Conservation (phyloP, 1,284 basidiomycete species). For the Boletus holoroseus region DNA sequence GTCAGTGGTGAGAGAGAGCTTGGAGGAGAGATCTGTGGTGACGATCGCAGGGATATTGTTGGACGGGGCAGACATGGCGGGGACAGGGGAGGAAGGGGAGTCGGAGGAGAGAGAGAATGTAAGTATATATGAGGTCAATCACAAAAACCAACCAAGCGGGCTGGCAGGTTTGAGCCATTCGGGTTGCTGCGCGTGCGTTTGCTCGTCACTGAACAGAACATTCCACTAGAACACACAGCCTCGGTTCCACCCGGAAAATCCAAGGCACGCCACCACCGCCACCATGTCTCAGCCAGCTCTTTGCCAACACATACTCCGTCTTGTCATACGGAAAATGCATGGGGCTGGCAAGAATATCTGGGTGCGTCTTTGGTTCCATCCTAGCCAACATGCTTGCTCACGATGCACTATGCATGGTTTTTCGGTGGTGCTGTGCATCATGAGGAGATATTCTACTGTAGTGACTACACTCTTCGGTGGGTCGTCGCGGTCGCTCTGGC, state of each 20-base stretch:
- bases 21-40: constrained; percentile 35
- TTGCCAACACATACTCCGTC: too few species aligned
- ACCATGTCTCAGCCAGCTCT: background rate
- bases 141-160: too few species aligned
- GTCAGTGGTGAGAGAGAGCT: constrained; percentile 20
- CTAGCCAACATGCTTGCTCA: too few species aligned
- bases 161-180: background rate
- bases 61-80: constrained; percentile 21
- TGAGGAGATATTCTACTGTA: too few species aligned
- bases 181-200: constrained; percentile 1
- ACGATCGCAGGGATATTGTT: constrained; percentile 34
- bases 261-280: constrained; percentile 14
- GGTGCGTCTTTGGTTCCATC: too few species aligned
- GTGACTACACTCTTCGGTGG: too few species aligned
- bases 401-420: too few species aligned
- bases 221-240: constrained; percentile 34
- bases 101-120: background rate
- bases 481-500: background rate
- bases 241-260: constrained; percentile 20
- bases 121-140: too few species aligned
- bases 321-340: too few species aligned
- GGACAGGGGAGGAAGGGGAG: background rate
- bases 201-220: constrained; percentile 12
- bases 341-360: too few species aligned
- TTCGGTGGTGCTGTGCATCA: too few species aligned